Evolutionary conservation across 495 filamentous ascomycete species (phyloP), one percentile per base, ranked within the genome.

Genomic region (Glonium stellatum): DNA sequence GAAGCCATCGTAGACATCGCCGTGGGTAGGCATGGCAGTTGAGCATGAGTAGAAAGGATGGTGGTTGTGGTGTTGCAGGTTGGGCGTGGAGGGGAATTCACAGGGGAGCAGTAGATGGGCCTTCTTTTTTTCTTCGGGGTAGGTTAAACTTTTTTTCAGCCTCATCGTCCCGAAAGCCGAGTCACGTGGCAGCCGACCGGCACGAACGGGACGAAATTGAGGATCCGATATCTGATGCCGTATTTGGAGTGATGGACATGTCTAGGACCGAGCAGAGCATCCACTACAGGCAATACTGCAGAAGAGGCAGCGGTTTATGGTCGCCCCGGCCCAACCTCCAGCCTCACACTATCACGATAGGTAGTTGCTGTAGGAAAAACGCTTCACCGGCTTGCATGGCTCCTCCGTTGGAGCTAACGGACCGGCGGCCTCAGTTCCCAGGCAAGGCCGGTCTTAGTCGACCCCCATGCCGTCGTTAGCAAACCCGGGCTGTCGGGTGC

Each of bases 1-100:
- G 31, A 54, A 67, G 53, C 12, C 61, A 61, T 55, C 54, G 64
- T 12, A 69, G 51, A 55, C 56, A 69, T 54, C 64, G 67, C 58
- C 59, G 57, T 44, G 65, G 54, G 49, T 64, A 69, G 47, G 61
- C 58, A 21, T 58, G 64, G 48, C 64, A 67, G 36, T 36, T 59
- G 56, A 69, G 58, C 67, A 69, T 69, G 48, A 54, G 48, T 59
- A 50, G 58, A 36, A 36, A 15, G 53, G 41, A 13, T 19, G 23
- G 12, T 47, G 23, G 13, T n/a, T n/a, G n/a, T 27, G 19, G 50
- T 6, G 25, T 15, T 41, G 36, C 27, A 51, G 41, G 47, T 4
- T 41, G 52, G 35, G 50, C 21, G 25, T 54, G 22, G n/a, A 35
- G 12, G 54, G 34, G 12, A 8, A n/a, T n/a, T 21, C 10, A 42